Base-by-base conservation (phyloP, 1,284 basidiomycete species). In the Trametes versicolor region DNA sequence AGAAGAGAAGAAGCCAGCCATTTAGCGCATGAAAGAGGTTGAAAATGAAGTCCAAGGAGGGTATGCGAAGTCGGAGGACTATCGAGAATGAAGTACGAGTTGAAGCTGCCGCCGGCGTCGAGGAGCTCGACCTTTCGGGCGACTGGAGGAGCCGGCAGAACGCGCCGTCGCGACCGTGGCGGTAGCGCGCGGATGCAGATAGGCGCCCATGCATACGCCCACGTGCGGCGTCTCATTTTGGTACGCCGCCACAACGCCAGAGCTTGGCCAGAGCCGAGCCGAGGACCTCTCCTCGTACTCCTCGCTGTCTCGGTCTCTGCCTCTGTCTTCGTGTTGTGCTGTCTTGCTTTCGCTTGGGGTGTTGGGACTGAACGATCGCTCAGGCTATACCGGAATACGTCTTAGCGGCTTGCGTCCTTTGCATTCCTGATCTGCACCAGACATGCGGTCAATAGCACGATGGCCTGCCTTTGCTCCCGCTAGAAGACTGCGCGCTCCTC, bases 1-100 rank as follows among this genome's bases (percentile, higher is more conserved):
- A 19, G 89, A 86, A 9, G 86, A 77, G 69, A 95, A 87, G 73
- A 94, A 84, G 60, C 83, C 81, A 60, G 86, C 77, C 90, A 93
- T 91, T 32, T 43, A 60, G 41, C 15, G 48, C 27, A 57, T 47
- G n/a, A 48, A 55, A 15, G 27, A 15, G 13, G 29, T 41, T 4
- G 29, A n/a, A 54, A 64, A 15, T 6, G 41, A 39, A 43, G 45
- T 55, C 25, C 34, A 36, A 45, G 27, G 61, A 52, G 41, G 25
- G 54, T 48, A 48, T 51, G 54, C n/a, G 48, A 51, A 29, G 47
- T n/a, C 57, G 5, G 21, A 25, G 34, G 19, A n/a, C 21, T 10
- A 32, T 32, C 1, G 43, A n/a, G 25, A 45, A 27, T 51, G 21
- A 9, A n/a, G 32, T 34, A 21, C 8, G 59, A 49, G 23, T 9